phyloP scores from a whole-genome alignment of 2,329 filamentous ascomycete genomes.

The Epichloe gansuensis region DNA sequence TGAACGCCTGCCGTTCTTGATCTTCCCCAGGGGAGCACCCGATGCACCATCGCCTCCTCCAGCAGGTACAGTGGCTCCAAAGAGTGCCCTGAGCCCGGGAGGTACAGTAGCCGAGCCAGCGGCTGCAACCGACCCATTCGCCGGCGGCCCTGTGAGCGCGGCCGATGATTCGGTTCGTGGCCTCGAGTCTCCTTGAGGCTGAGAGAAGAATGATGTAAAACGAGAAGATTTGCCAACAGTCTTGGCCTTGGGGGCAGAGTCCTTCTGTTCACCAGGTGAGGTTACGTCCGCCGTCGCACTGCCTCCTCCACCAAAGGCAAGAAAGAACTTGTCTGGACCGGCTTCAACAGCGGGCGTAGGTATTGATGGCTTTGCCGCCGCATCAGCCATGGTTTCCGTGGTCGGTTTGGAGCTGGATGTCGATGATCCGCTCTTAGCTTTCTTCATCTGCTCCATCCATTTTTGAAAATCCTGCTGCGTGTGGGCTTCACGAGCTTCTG shows the following conservation, averaged over 20 bases:
- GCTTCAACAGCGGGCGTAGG: conserved; percentile 52
- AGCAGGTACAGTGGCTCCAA: neutral
- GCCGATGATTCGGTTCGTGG: conserved; percentile 37
- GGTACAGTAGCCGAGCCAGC: conserved; percentile 3
- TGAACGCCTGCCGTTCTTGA: conserved; percentile 79
- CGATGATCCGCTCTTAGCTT: conserved; percentile 33
- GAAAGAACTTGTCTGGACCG: conserved; percentile 69
- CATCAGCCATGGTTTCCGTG: conserved; percentile 27
- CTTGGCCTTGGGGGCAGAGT: conserved; percentile 38
- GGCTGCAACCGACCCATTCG: conserved; percentile 6
- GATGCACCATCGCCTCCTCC: neutral
- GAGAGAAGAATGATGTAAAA: conserved; percentile 68
- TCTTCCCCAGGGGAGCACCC: conserved; percentile 45
- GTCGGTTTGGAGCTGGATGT: conserved; percentile 18
- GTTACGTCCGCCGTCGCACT: conserved; percentile 33
- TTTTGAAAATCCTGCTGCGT: conserved; percentile 88
- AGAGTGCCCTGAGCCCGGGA: conserved; percentile 4
- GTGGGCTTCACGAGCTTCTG: conserved; percentile 57
- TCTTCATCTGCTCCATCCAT: conserved; percentile 88
- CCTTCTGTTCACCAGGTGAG: conserved; percentile 36
- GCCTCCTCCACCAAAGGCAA: conserved; percentile 36
- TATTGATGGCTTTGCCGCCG: conserved; percentile 42
- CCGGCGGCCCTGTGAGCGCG: conserved; percentile 24
- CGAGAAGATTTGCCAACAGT: conserved; percentile 57
- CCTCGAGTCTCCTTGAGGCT: conserved; percentile 37